Conservation (phyloP, 1,284 basidiomycete genomes). For the Apiotrichum laibachii region DNA sequence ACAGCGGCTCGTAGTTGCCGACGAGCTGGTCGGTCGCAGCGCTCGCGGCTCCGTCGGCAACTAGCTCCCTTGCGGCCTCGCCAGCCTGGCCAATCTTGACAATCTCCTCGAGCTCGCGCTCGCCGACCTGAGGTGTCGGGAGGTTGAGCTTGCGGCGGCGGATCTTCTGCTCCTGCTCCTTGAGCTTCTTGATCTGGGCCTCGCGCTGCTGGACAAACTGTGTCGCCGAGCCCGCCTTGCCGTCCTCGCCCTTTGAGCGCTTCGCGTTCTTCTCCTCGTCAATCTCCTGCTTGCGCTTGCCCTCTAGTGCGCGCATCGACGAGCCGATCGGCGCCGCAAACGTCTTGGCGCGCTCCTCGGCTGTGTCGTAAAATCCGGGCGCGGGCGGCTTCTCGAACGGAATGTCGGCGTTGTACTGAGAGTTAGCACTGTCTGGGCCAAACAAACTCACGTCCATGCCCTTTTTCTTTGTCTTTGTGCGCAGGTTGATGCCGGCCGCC, state of each 20-base stretch:
- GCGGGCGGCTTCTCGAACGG: conserved; percentile 97
- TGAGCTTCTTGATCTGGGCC: conserved; percentile 93
- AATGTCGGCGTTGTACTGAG: conserved; percentile 87
- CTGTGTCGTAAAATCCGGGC: conserved; percentile 94
- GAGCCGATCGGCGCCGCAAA: conserved; percentile 88
- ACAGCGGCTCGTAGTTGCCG: conserved; percentile 78
- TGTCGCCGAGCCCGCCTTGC: conserved; percentile 66
- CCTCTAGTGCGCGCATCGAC: conserved; percentile 79
- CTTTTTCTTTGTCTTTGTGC: conserved; percentile 86
- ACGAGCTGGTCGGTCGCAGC: conserved; percentile 82
- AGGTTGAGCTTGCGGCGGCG: conserved; percentile 80
- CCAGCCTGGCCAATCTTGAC: conserved; percentile 96
- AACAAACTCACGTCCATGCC: conserved; percentile 69
- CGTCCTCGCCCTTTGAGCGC: conserved; percentile 60
- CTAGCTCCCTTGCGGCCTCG: conserved; percentile 80
- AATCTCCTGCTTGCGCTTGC: conserved; percentile 70
- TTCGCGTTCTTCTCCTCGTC: conserved; percentile 83
- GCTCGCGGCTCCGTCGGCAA: conserved; percentile 62
- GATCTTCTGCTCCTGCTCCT: conserved; percentile 93
- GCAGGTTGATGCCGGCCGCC: conserved; percentile 87
- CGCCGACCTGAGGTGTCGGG: conserved; percentile 91
- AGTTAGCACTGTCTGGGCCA: neutral
- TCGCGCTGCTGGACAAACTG: conserved; percentile 92
- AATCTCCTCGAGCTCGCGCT: conserved; percentile 93
- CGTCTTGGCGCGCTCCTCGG: conserved; percentile 87